Percentiles rank a stretch among this genome's conserved stretches.
Conservation (phyloP, 495 filamentous ascomycete species). For the Penicillium subrubescens region DNA sequence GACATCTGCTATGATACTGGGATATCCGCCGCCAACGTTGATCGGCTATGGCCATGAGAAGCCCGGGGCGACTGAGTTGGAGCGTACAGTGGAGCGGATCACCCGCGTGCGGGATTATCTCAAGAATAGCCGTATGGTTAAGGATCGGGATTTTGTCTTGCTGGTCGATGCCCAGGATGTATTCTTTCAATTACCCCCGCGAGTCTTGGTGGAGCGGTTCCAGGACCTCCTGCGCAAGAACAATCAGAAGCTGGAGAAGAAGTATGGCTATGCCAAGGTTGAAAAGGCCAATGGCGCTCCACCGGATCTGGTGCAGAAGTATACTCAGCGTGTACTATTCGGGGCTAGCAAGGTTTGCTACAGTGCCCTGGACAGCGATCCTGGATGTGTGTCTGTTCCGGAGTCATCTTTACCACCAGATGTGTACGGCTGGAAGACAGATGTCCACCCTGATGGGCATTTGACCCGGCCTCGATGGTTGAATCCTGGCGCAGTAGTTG, state of each 20-base stretch:
- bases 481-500: slow-evolving; percentile 55
- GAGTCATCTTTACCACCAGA: slow-evolving; percentile 57
- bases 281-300: slow-evolving; percentile 25
- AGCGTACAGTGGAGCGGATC: slow-evolving; percentile 48
- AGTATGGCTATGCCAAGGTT: slow-evolving; percentile 48
- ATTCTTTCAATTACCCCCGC: slow-evolving; percentile 64
- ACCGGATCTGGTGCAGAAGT: slow-evolving; percentile 46
- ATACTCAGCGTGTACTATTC: slow-evolving; percentile 60
- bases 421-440: slow-evolving; percentile 59
- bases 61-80: slow-evolving; percentile 33
- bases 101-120: slow-evolving; percentile 56
- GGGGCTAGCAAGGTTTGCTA: slow-evolving; percentile 62
- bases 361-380: slow-evolving; percentile 42
- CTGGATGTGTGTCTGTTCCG: slow-evolving; percentile 58
- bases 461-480: slow-evolving; percentile 54
- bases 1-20: slow-evolving; percentile 60
- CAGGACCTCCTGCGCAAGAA: slow-evolving; percentile 50
- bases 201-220: slow-evolving; percentile 59
- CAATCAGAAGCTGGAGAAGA: slow-evolving; percentile 48
- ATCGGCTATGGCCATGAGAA: slow-evolving; percentile 46
- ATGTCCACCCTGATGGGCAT: slow-evolving; percentile 38
- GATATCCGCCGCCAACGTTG: slow-evolving; percentile 62
- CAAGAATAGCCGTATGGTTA: slow-evolving; percentile 45
- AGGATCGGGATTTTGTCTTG: slow-evolving; percentile 62
- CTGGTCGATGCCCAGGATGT: slow-evolving; percentile 59